A percentile compares a stretch with the other conserved stretches of the same genome.
Evolutionary conservation across 1,284 basidiomycete species (phyloP).

Genomic region (Ganoderma multipileum): DNA sequence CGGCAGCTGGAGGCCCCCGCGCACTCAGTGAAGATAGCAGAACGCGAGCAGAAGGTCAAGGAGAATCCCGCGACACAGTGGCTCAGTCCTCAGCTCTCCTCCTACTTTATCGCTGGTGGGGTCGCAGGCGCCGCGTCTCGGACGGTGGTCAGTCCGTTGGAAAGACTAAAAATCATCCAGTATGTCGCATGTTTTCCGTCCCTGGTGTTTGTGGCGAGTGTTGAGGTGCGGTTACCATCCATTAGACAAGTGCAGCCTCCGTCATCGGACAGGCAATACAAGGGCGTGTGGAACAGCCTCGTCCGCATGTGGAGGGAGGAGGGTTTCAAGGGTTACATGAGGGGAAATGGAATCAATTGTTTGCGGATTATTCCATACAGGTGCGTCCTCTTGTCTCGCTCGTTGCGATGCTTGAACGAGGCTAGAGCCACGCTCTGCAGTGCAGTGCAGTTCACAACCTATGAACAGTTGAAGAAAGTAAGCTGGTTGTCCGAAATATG

Average conservation of each 20-base stretch:
- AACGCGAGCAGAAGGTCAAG: conserved; percentile 16
- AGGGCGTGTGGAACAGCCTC: conserved; percentile 83
- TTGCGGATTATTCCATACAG: conserved; percentile 85
- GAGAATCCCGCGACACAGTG: conserved; percentile 32
- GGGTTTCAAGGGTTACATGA: conserved; percentile 91
- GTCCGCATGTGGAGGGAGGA: conserved; percentile 93
- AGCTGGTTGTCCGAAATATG: conserved; percentile 28
- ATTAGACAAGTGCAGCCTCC: conserved; percentile 81
- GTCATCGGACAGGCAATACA: conserved; percentile 71
- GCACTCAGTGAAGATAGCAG: conserved; percentile 22
- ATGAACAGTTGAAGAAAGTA: conserved; percentile 88
- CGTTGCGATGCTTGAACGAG: background rate
- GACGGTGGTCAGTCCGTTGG: conserved; percentile 92
- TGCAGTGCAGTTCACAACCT: conserved; percentile 93
- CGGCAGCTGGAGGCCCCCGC: conserved; percentile 18
- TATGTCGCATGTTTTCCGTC: conserved; percentile 47
- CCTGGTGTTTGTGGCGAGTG: background rate
- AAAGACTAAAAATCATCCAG: conserved; percentile 96
- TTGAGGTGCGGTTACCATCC: background rate
- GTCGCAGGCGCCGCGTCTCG: conserved; percentile 84
- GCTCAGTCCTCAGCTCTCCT: conserved; percentile 67
- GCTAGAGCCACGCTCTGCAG: conserved; percentile 42
- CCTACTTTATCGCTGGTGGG: conserved; percentile 79
- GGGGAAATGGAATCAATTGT: conserved; percentile 93
- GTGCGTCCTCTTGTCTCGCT: conserved; percentile 38